These are phyloP conservation scores for Tetragonia tetragonoides DNA, from an alignment of 148 eudicot genomes.

Conservation along the genomic window DNA sequence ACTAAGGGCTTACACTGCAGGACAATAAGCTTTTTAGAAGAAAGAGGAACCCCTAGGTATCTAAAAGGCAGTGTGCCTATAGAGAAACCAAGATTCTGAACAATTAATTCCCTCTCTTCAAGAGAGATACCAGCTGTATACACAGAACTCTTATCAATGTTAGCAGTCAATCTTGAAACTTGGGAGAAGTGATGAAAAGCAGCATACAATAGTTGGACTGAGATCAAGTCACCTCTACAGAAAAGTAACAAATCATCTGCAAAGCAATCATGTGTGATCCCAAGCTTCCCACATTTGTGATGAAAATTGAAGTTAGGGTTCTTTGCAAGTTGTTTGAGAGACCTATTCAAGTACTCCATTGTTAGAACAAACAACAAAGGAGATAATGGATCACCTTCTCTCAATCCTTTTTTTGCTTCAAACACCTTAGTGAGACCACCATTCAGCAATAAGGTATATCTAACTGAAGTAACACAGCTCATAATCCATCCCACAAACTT, in stretches of 20 bases:
- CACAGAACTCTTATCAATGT: neutral
- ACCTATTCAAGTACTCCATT: neutral
- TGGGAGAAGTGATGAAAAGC: neutral
- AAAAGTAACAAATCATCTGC: constrained; percentile 1
- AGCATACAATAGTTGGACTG: neutral
- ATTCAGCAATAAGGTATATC: neutral
- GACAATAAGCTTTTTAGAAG: neutral
- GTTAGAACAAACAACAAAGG: constrained; percentile 4
- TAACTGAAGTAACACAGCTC: too few species aligned
- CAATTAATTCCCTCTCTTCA: neutral
- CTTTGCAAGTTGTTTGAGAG: neutral
- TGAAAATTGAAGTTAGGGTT: neutral
- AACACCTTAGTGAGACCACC: neutral
- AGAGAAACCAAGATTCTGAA: neutral
- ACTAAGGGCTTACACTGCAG: neutral
- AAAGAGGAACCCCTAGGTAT: neutral
- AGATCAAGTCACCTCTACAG: neutral
- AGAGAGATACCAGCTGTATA: neutral
- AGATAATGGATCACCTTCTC: constrained; percentile 8
- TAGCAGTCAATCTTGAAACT: neutral
- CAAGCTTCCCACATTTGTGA: neutral
- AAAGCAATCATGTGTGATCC: neutral
- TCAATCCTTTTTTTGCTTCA: neutral
- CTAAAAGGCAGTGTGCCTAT: neutral
- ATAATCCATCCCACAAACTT: neutral